Percentiles rank a stretch among this genome's conserved stretches.
Evolutionary conservation across 768 basidiomycete genomes (phyloP).

Genomic region (Lactarius quietus): DNA sequence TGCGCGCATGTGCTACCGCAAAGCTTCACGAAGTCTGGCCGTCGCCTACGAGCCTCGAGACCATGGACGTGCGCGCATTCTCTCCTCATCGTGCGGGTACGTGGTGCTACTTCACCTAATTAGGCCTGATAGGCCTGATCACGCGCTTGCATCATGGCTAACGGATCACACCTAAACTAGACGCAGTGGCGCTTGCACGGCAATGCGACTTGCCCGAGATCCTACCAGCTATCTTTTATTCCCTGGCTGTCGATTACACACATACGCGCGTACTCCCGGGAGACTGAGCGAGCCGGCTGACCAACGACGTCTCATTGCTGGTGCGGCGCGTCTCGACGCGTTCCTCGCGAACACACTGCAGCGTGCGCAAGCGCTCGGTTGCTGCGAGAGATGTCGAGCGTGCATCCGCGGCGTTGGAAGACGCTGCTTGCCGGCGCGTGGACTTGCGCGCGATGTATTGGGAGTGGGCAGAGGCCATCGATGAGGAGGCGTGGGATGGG

Average conservation of each 20-base stretch:
- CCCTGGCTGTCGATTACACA: slow-evolving; percentile 31
- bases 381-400: not conserved
- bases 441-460: slow-evolving; percentile 7
- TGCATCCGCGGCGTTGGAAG: not conserved
- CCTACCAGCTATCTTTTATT: slow-evolving; percentile 41
- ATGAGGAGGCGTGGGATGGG: slow-evolving; percentile 2
- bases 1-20: slow-evolving; percentile 31
- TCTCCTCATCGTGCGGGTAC: slow-evolving; percentile 34
- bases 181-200: slow-evolving; percentile 36
- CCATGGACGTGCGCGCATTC: slow-evolving; percentile 32
- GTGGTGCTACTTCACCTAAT: not conserved
- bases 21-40: slow-evolving; percentile 35
- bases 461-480: not conserved
- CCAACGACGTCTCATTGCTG: not conserved
- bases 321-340: not conserved
- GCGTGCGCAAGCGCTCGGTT: slow-evolving; percentile 1
- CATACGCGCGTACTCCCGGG: not conserved
- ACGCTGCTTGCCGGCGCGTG: not conserved
- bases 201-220: slow-evolving; percentile 37
- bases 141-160: not conserved
- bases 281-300: not conserved
- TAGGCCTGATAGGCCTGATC: not conserved
- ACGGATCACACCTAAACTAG: slow-evolving; percentile 22
- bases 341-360: not conserved
- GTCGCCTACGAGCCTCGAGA: slow-evolving; percentile 21